Base-by-base conservation (phyloP, 164 flowering plant genomes). In the Nymphaea thermarum region DNA sequence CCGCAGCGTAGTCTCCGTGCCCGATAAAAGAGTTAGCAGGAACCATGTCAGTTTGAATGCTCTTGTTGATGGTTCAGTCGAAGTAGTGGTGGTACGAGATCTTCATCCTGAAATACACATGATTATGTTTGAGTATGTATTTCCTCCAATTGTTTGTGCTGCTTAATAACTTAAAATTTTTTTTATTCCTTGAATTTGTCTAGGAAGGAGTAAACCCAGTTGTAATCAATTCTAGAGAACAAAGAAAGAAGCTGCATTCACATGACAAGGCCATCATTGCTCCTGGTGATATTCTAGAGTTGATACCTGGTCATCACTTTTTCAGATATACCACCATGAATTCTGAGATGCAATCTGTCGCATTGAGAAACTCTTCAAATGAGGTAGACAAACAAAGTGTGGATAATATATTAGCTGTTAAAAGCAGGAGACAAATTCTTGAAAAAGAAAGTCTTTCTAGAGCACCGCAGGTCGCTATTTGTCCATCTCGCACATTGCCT, bases 191-290 rank as follows among this genome's bases (percentile, higher is more conserved):
- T 25, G 63, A 4, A 25, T 25, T 61, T 17, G 65, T 67, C 66
- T 71, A 91, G 99, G 94, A 88, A 63, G 96, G 99, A 25, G 67
- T 86, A 42, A 95, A 91, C 74, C 99, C 99, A n/a, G 78, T 88
- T 60, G 89, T 88, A 44, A 74, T 91, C 67, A 78, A 71, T 57
- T 80, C 85, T 53, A 80, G 86, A 17, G 73, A 65, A 44, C 71
- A 71, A 42, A 86, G 96, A 69, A 86, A 65, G 78, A 95, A 84
- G 76, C 67, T 95, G 36, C 62, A 60, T 62, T 76, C 81, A 43
- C 67, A 76, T n/a, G 89, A 87, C 55, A 80, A 71, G 59, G 78
- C 44, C 36, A 45, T 51, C 3, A 67, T 95, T 68, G 57, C 45
- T 62, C 16, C 77, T 77, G 96, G 89, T 65, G 96, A 86, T 78